These are phyloP conservation scores for Lindgomyces ingoldianus DNA, from an alignment of 495 filamentous ascomycete genomes.

Conservation along the genomic window DNA sequence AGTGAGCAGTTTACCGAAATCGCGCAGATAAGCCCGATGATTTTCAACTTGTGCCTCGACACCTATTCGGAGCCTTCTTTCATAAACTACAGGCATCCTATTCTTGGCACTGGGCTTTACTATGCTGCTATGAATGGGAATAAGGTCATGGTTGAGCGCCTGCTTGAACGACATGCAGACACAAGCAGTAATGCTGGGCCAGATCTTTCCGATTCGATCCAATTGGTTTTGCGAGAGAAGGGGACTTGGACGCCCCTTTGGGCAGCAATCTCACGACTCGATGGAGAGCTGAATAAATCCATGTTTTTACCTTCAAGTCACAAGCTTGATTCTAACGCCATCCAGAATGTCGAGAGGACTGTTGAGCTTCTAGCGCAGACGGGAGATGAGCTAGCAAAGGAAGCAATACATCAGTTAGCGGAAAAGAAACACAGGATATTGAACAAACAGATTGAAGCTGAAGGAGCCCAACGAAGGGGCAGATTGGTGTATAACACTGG, in stretches of 20 bases:
- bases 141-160: slow-evolving; percentile 11
- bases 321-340: background rate
- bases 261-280: background rate
- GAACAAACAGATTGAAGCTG: too few species aligned
- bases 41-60: slow-evolving; percentile 4
- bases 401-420: too few species aligned
- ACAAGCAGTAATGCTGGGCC: slow-evolving; percentile 1
- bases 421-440: too few species aligned
- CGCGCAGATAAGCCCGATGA: slow-evolving; percentile 1
- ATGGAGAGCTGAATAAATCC: background rate
- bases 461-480: too few species aligned
- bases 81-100: slow-evolving; percentile 2
- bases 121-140: slow-evolving; percentile 5
- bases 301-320: background rate
- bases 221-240: background rate
- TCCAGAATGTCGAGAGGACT: slow-evolving; percentile 2
- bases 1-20: background rate
- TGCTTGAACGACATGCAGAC: background rate
- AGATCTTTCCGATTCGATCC: background rate
- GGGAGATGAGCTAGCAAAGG: too few species aligned
- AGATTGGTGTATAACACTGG: too few species aligned
- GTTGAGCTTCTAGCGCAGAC: slow-evolving; percentile 1
- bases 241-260: slow-evolving; percentile 11
- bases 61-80: background rate
- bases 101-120: slow-evolving; percentile 1